Evolutionary conservation across 371 early-diverging fungal genomes (phyloP).

Genomic region (Mucor racemosus): DNA sequence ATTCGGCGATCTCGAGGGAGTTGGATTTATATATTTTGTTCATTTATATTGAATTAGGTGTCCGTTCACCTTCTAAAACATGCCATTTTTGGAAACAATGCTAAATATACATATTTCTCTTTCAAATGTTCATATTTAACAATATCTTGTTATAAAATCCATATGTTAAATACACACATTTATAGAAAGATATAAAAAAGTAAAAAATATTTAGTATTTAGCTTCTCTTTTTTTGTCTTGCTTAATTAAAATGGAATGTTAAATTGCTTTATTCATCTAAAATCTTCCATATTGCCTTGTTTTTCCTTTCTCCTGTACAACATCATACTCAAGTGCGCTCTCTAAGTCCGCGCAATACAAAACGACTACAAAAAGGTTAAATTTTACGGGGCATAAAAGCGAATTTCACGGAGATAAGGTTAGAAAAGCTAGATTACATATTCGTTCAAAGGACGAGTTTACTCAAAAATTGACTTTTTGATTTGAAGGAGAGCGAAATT

Average conservation of each 20-base stretch:
- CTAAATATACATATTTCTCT: neutral
- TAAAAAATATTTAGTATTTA: neutral
- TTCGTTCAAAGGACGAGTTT: neutral
- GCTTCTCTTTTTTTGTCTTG: neutral
- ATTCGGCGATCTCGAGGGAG: neutral
- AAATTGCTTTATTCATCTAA: neutral
- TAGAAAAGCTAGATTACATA: neutral
- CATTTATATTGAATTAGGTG: neutral
- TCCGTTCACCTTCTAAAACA: slow-evolving; percentile 3
- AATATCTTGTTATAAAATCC: no score
- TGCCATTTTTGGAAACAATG: neutral
- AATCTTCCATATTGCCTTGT: neutral
- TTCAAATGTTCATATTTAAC: neutral
- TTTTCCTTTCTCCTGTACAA: neutral
- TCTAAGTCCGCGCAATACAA: neutral
- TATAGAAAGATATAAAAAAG: neutral
- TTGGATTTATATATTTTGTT: neutral
- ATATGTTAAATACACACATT: neutral
- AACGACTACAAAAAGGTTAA: neutral
- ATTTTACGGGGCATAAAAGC: slow-evolving; percentile 1
- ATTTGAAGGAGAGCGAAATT: neutral
- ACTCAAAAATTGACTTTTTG: neutral
- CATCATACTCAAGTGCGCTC: neutral
- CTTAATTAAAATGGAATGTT: neutral
- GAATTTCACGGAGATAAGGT: neutral